Evolutionary conservation across 2,329 filamentous ascomycete species (phyloP).

Genomic region (Fusarium sp.): DNA sequence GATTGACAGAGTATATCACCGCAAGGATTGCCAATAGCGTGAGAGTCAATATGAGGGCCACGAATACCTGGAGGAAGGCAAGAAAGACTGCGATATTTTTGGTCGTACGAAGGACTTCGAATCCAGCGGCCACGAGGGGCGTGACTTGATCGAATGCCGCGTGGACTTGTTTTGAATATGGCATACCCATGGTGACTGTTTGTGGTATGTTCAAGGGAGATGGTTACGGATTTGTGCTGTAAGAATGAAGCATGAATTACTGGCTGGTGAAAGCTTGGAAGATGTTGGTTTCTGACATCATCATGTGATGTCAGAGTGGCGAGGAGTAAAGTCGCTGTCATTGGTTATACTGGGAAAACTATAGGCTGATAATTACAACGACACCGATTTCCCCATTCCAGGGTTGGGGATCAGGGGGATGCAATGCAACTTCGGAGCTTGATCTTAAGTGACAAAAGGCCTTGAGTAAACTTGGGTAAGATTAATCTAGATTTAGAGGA

Average conservation of each 20-base stretch:
- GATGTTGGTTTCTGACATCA: neutral
- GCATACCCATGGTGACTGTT: constrained; percentile 2
- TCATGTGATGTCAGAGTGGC: neutral
- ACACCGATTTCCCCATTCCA: neutral
- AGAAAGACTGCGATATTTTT: constrained; percentile 15
- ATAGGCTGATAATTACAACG: no score
- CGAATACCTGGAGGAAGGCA: neutral
- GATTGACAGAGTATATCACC: constrained; percentile 14
- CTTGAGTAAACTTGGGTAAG: no score
- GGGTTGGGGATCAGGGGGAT: no score
- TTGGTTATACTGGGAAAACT: neutral
- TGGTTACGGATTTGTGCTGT: rapidly evolving
- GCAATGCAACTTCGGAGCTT: no score
- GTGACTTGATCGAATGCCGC: constrained; percentile 16
- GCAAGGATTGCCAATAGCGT: constrained; percentile 3
- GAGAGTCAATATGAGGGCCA: neutral
- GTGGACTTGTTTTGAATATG: constrained; percentile 14
- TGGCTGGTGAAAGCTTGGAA: rapidly evolving
- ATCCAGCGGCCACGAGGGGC: constrained; percentile 1
- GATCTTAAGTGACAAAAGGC: no score
- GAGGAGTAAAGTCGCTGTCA: neutral
- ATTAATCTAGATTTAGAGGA: no score
- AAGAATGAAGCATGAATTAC: neutral
- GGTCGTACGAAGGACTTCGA: constrained; percentile 15
- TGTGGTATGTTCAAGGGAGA: rapidly evolving